Percentiles rank a stretch among this genome's conserved stretches.
Conservation (phyloP, 2,329 filamentous ascomycete genomes). For the Phymatotrichopsis omnivora region DNA sequence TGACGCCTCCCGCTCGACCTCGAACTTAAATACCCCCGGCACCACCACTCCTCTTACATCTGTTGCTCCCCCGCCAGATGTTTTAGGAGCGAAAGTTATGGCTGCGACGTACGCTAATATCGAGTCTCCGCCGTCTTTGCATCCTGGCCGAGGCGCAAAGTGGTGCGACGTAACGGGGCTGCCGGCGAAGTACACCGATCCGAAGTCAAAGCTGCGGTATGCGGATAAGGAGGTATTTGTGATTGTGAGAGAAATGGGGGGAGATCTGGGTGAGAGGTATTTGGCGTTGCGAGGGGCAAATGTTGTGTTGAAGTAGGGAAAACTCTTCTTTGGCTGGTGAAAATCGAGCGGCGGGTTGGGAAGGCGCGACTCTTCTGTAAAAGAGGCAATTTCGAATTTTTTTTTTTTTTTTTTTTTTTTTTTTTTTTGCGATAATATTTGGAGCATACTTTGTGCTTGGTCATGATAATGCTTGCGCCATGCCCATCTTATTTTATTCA, state of each 20-base stretch:
- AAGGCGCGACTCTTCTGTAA: background rate
- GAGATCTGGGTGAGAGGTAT: constrained; percentile 76
- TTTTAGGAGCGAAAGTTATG: constrained; percentile 46
- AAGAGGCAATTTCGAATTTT: no score
- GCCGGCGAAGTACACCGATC: constrained; percentile 83
- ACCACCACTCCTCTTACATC: constrained; percentile 45
- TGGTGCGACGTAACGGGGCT: constrained; percentile 96
- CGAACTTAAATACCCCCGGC: constrained; percentile 43
- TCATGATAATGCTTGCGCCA: no score
- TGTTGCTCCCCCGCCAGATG: constrained; percentile 31
- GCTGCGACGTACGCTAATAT: constrained; percentile 90
- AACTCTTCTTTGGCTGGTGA: no score
- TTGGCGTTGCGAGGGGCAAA: constrained; percentile 85
- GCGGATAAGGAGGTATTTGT: constrained; percentile 87
- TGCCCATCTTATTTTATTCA: no score
- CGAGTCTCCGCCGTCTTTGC: constrained; percentile 80
- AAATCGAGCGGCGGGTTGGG: no score
- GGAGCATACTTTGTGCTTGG: no score
- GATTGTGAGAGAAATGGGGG: constrained; percentile 67
- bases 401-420: constrained; percentile 6
- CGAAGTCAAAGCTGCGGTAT: constrained; percentile 87
- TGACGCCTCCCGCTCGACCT: constrained; percentile 66
- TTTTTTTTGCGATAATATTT: no score
- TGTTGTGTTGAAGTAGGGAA: constrained; percentile 71
- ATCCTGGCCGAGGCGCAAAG: constrained; percentile 64